Conservation (phyloP, 768 basidiomycete species). For the Suillus bovinus region DNA sequence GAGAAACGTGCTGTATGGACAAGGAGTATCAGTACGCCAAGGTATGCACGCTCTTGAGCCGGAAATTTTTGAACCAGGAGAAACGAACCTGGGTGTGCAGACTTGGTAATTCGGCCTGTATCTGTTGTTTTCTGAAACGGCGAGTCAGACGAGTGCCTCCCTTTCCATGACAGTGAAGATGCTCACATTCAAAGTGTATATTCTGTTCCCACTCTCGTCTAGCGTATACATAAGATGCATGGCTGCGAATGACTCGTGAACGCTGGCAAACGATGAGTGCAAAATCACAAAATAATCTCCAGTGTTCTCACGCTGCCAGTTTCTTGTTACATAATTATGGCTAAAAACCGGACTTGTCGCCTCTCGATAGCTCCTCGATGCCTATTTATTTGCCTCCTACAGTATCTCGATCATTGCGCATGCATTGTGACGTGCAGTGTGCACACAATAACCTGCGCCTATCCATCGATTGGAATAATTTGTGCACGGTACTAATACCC, state of each 20-base stretch:
- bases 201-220: conserved; percentile 72
- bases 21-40: neutral
- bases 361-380: no score
- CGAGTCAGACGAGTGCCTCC: conserved; percentile 5
- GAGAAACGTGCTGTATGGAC: conserved; percentile 85
- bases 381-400: no score
- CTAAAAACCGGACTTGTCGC: no score
- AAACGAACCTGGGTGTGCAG: conserved; percentile 89
- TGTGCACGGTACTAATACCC: no score
- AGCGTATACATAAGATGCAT: conserved; percentile 99
- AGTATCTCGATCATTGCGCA: no score
- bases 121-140: conserved; percentile 76
- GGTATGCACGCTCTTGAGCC: neutral
- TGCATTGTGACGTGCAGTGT: no score
- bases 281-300: neutral
- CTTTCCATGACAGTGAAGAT: neutral
- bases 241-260: conserved; percentile 23
- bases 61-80: neutral
- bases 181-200: conserved; percentile 91
- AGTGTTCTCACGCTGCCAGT: no score
- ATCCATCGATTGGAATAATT: no score
- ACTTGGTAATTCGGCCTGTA: conserved; percentile 84
- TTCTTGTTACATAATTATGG: no score
- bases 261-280: neutral
- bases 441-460: no score